phyloP scores from a whole-genome alignment of 176 grass and related monocot genomes.

The Miscanthus lutarioriparius region DNA sequence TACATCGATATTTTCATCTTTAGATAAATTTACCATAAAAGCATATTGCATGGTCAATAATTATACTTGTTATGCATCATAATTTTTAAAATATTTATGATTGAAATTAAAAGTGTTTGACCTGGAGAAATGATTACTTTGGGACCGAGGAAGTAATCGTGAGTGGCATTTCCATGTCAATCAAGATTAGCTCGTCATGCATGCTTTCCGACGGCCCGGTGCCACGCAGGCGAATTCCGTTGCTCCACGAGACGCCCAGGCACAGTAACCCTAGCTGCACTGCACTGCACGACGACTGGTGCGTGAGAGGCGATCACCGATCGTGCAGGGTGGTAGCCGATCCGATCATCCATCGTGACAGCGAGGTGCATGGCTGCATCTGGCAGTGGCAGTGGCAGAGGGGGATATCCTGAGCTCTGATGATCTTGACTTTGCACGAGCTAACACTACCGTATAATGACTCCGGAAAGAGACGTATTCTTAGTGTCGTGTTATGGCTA shows the following conservation, averaged over 20 bases:
- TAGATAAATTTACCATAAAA: too few species aligned
- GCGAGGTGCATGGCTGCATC: constrained; percentile 6
- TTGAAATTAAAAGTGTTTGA: too few species aligned
- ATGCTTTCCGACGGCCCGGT: constrained; percentile 26
- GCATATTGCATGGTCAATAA: too few species aligned
- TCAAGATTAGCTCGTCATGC: neutral
- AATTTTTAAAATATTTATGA: too few species aligned
- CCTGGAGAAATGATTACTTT: too few species aligned
- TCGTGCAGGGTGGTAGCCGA: neutral
- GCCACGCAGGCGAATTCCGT: constrained; percentile 22
- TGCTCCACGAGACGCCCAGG: constrained; percentile 27
- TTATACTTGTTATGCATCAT: too few species aligned
- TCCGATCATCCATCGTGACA: neutral
- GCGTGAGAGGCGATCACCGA: neutral
- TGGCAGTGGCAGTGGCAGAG: neutral
- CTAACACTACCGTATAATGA: constrained; percentile 32
- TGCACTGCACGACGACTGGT: neutral
- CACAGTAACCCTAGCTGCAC: neutral
- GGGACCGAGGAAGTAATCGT: neutral
- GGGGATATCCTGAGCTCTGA: neutral
- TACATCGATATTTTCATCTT: too few species aligned
- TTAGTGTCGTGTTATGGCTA: neutral
- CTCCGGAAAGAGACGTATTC: neutral
- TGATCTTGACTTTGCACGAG: constrained; percentile 50
- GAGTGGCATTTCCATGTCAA: constrained; percentile 35